Conservation (phyloP, 2,329 filamentous ascomycete genomes). For the Phialophora macrospora region DNA sequence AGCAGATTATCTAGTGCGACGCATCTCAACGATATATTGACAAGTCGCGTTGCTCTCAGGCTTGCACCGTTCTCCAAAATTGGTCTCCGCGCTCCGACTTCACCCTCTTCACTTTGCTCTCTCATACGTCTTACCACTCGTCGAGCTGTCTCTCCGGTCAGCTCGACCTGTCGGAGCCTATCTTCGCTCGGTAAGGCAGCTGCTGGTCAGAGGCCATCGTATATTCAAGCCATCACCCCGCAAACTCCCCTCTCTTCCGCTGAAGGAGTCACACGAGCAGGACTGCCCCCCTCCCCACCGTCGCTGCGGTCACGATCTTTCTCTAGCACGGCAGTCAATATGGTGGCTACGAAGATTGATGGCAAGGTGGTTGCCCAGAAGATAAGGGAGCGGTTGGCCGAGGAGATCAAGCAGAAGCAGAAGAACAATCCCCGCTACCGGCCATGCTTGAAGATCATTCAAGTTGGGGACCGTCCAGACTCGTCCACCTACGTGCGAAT, state of each 20-base stretch:
- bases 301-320: constrained; percentile 45
- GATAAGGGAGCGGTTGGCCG: constrained; percentile 81
- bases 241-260: neutral
- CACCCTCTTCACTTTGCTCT: constrained; percentile 22
- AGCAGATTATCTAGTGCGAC: constrained; percentile 31
- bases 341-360: constrained; percentile 91
- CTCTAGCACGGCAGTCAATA: constrained; percentile 64
- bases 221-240: constrained; percentile 7
- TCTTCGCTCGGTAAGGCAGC: constrained; percentile 17
- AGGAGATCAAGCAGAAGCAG: constrained; percentile 81
- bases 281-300: constrained; percentile 38
- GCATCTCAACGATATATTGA: constrained; percentile 19
- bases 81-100: constrained; percentile 22
- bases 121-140: constrained; percentile 13
- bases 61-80: constrained; percentile 27
- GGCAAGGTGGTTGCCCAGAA: constrained; percentile 92
- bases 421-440: constrained; percentile 82
- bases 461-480: constrained; percentile 93
- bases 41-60: constrained; percentile 23
- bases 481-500: constrained; percentile 99
- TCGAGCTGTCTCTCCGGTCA: constrained; percentile 18
- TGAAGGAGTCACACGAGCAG: constrained; percentile 7
- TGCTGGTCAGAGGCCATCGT: neutral
- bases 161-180: constrained; percentile 11
- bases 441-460: constrained; percentile 90